These are phyloP conservation scores for Rhamnella rubrinervis DNA, from an alignment of 331 rosid species.

Conservation along the genomic window DNA sequence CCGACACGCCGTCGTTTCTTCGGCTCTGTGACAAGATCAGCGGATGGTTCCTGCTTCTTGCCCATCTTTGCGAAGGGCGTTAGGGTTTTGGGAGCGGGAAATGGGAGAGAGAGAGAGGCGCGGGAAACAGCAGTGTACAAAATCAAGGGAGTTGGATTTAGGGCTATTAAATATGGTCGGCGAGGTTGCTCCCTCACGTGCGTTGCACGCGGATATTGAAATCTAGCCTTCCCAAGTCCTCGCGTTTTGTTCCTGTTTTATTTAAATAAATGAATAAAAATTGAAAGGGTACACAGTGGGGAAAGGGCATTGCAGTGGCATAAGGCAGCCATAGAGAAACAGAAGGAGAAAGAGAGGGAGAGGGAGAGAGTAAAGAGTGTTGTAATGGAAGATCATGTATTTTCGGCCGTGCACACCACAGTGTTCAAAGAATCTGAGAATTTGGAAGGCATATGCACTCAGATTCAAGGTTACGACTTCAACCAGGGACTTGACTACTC, in stretches of 20 bases:
- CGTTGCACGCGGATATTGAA: not conserved
- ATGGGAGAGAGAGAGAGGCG: conserved; percentile 18
- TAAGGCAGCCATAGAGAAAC: too few species aligned
- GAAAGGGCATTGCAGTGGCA: too few species aligned
- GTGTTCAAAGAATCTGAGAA: conserved; percentile 68
- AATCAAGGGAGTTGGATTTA: conserved; percentile 7
- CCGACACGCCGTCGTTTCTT: conserved; percentile 45
- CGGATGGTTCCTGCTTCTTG: conserved; percentile 28
- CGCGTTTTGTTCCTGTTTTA: too few species aligned
- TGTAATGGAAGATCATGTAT: conserved; percentile 30
- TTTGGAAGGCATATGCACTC: conserved; percentile 46
- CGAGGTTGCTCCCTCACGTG: not conserved
- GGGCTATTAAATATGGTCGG: not conserved
- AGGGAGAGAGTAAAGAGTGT: too few species aligned
- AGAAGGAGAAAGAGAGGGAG: too few species aligned
- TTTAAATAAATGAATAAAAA: too few species aligned
- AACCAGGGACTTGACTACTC: conserved; percentile 62
- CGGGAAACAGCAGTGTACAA: conserved; percentile 29
- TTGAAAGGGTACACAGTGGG: too few species aligned
- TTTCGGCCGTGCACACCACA: conserved; percentile 36
- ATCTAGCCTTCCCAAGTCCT: too few species aligned
- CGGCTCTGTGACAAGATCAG: conserved; percentile 21
- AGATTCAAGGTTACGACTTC: conserved; percentile 81
- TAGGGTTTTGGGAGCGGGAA: conserved; percentile 42
- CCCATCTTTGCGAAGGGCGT: conserved; percentile 27